Conservation (phyloP, 148 eudicot genomes). For the Selenicereus undatus region DNA sequence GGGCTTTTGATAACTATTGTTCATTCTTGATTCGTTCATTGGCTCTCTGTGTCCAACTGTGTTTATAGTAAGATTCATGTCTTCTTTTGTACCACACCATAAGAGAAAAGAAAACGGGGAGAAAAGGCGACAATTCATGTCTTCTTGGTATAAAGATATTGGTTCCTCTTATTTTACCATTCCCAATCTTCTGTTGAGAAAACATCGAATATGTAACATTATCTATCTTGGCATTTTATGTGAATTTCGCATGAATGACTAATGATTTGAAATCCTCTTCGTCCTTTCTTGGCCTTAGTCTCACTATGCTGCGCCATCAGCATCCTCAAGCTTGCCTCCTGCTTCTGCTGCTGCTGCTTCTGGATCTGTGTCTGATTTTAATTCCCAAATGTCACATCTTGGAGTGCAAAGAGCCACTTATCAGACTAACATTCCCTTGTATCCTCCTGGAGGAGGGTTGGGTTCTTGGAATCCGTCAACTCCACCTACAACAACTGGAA, state of each 20-base stretch:
- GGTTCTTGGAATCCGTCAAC: conserved; percentile 38
- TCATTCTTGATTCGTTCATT: neutral
- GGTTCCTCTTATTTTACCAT: neutral
- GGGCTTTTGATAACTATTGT: neutral
- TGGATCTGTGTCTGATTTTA: conserved; percentile 30
- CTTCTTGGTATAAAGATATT: neutral
- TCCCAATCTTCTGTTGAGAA: neutral
- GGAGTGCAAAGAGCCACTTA: conserved; percentile 29
- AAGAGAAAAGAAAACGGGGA: no score
- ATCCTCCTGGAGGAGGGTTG: conserved; percentile 38
- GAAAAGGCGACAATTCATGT: neutral
- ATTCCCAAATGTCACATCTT: conserved; percentile 31
- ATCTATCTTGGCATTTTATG: neutral
- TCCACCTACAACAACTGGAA: conserved; percentile 37
- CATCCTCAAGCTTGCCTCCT: conserved; percentile 25
- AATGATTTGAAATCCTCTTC: conserved; percentile 5
- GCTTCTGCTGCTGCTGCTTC: conserved; percentile 9
- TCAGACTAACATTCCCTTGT: conserved; percentile 33
- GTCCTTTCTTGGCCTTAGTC: conserved; percentile 28
- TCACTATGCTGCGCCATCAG: conserved; percentile 35
- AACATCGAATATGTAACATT: neutral
- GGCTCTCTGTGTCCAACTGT: neutral
- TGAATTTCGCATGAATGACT: neutral
- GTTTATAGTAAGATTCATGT: neutral
- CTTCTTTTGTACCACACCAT: neutral